Percentiles rank a stretch among this genome's conserved stretches.
phyloP scores from a whole-genome alignment of 2,329 filamentous ascomycete genomes.

The Epicoccum nigrum region DNA sequence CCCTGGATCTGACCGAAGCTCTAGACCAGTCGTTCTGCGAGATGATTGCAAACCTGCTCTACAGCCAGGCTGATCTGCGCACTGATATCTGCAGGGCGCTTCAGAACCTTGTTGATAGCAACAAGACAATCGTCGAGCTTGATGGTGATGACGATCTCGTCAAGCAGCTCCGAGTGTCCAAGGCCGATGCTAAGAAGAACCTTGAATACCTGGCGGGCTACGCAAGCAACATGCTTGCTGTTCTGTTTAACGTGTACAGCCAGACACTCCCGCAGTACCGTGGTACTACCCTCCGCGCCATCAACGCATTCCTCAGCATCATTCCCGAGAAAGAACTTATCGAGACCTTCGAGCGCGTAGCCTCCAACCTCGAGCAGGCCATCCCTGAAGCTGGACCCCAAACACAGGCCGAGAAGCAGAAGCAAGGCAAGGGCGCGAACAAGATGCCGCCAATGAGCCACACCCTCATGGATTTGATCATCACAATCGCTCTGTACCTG shows the following conservation, averaged over 20 bases:
- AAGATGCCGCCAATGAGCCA: constrained; percentile 90
- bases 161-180: constrained; percentile 78
- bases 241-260: constrained; percentile 99
- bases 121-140: constrained; percentile 76
- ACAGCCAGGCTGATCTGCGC: constrained; percentile 86
- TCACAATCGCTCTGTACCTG: constrained; percentile 93
- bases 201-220: constrained; percentile 79
- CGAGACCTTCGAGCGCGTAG: constrained; percentile 87
- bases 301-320: constrained; percentile 93
- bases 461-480: constrained; percentile 94
- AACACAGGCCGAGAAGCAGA: constrained; percentile 68
- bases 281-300: constrained; percentile 88
- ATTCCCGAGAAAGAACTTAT: constrained; percentile 78
- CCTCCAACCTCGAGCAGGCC: constrained; percentile 77
- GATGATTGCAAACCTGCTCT: constrained; percentile 86
- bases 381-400: constrained; percentile 65
- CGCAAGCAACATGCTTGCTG: constrained; percentile 87
- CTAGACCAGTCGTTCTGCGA: constrained; percentile 92
- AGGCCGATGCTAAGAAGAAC: constrained; percentile 76
- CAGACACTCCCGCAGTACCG: constrained; percentile 92
- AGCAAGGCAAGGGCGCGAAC: constrained; percentile 66
- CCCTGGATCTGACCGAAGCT: constrained; percentile 70
- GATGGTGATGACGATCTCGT: constrained; percentile 75
- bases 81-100: constrained; percentile 86
- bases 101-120: constrained; percentile 88